phyloP scores from a whole-genome alignment of 495 filamentous ascomycete species.

The Trypethelium eluteriae region DNA sequence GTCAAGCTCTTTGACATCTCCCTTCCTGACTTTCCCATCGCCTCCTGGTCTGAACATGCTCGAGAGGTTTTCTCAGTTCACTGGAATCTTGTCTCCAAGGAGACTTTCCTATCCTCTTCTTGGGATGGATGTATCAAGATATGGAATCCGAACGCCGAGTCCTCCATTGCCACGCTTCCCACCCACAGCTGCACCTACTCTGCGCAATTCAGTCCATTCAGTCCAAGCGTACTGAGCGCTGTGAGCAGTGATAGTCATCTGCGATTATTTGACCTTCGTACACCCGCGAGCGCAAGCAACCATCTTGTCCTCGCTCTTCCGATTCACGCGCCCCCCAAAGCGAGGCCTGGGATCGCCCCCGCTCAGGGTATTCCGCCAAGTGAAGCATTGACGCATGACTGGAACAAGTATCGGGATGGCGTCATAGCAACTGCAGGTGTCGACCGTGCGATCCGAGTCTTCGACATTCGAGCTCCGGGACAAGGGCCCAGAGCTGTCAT shows the following conservation, averaged over 20 bases:
- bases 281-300: conserved; percentile 70
- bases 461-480: conserved; percentile 70
- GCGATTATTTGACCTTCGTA: conserved; percentile 82
- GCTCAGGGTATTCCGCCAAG: conserved; percentile 47
- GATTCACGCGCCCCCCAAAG: conserved; percentile 55
- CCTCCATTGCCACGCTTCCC: conserved; percentile 74
- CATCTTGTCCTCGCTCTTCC: conserved; percentile 71
- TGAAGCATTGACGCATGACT: conserved; percentile 90
- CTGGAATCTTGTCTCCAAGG: conserved; percentile 90
- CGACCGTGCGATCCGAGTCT: conserved; percentile 77
- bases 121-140: conserved; percentile 95
- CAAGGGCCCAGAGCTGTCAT: conserved; percentile 65
- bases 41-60: conserved; percentile 83
- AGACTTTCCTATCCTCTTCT: conserved; percentile 75
- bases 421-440: conserved; percentile 83
- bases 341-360: conserved; percentile 34
- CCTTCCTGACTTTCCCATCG: conserved; percentile 70
- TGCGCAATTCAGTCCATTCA: conserved; percentile 71
- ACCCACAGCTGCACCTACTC: conserved; percentile 88
- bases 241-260: conserved; percentile 80
- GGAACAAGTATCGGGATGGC: conserved; percentile 91
- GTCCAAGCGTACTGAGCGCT: conserved; percentile 66
- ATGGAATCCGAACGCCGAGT: conserved; percentile 67
- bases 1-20: conserved; percentile 87
- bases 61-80: conserved; percentile 83